Evolutionary conservation across 257 asterid genomes (phyloP).

Genomic region (Nicotiana benthamiana): DNA sequence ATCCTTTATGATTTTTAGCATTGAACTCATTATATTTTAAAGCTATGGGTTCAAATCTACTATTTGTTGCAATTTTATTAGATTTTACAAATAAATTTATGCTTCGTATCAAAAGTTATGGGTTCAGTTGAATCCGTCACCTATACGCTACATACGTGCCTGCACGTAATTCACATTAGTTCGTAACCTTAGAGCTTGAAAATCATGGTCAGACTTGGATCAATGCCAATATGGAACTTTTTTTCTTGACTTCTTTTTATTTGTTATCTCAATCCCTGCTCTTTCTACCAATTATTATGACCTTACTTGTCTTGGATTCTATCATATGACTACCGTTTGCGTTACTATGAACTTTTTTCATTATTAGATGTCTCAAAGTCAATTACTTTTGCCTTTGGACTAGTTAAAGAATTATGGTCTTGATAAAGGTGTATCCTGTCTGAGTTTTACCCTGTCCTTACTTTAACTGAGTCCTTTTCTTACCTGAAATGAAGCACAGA

Average conservation of each 20-base stretch:
- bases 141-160: no score
- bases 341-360: background rate
- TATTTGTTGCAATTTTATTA: no score
- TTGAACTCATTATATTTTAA: no score
- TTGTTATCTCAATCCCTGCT: background rate
- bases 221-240: background rate
- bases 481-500: slow-evolving; percentile 51
- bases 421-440: background rate
- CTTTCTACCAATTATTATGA: background rate
- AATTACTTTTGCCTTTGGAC: background rate
- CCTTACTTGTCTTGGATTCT: background rate
- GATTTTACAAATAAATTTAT: no score
- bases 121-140: no score
- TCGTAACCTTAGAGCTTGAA: background rate
- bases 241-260: background rate
- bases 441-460: background rate
- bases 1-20: no score
- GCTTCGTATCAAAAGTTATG: no score
- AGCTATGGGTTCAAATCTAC: no score
- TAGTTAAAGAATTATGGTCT: background rate
- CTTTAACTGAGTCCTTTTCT: slow-evolving; percentile 4
- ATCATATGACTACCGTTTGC: background rate
- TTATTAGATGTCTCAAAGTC: background rate
- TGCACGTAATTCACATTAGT: background rate
- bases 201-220: background rate